phyloP scores from a whole-genome alignment of 148 eudicot genomes.

The Camellia granthamiana region DNA sequence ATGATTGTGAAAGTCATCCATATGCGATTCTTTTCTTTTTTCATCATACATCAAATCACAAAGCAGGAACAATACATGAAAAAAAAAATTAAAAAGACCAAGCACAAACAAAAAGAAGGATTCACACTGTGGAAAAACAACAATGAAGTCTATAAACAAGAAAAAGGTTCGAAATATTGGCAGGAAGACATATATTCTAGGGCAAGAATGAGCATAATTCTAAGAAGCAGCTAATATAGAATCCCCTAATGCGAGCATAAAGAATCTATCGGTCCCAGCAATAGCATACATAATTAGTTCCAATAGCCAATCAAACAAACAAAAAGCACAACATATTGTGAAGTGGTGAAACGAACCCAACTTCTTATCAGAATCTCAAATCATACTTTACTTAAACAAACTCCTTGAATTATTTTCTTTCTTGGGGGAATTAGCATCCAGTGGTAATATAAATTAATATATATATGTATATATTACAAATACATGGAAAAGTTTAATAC shows the following conservation, averaged over 20 bases:
- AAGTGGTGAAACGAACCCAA: slow-evolving; percentile 27
- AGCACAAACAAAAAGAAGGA: slow-evolving; percentile 27
- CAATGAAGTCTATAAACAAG: slow-evolving; percentile 21
- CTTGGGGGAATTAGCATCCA: too few species aligned
- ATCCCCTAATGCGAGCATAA: slow-evolving; percentile 11
- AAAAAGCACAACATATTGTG: slow-evolving; percentile 16
- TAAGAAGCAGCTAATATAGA: neutral
- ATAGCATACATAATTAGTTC: neutral
- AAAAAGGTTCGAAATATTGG: slow-evolving; percentile 11
- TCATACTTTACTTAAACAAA: slow-evolving; percentile 8
- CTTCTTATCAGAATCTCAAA: slow-evolving; percentile 20
- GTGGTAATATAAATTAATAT: too few species aligned
- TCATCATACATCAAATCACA: slow-evolving; percentile 8
- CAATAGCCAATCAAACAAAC: slow-evolving; percentile 8
- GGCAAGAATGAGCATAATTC: slow-evolving; percentile 20
- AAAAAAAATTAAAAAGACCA: slow-evolving; percentile 11
- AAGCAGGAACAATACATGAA: slow-evolving; percentile 1
- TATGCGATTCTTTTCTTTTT: slow-evolving; percentile 8
- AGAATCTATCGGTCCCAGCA: slow-evolving; percentile 22
- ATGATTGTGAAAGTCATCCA: slow-evolving; percentile 5
- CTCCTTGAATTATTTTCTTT: neutral
- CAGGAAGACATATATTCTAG: slow-evolving; percentile 15
- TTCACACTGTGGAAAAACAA: slow-evolving; percentile 25
- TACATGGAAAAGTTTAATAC: too few species aligned
- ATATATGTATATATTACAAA: too few species aligned